A percentile compares a stretch with the other conserved stretches of the same genome.
Evolutionary conservation across 2,329 filamentous ascomycete genomes (phyloP).

Genomic region (Penicillium occitanis): DNA sequence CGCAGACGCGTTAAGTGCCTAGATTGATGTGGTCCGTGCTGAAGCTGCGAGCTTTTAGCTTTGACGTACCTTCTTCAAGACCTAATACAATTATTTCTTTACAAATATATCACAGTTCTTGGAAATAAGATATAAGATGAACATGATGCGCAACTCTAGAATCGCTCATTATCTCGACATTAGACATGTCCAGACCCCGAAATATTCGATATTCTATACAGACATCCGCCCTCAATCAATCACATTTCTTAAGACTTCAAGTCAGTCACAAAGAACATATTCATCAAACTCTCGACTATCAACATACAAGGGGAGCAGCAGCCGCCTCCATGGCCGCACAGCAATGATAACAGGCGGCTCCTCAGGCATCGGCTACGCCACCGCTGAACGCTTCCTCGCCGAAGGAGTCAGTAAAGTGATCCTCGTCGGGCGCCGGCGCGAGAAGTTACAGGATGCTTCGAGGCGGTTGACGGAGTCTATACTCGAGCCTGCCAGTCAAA

Average conservation of each 20-base stretch:
- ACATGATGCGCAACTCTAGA: background rate
- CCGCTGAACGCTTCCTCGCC: conserved; percentile 64
- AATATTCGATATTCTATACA: background rate
- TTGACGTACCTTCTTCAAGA: background rate
- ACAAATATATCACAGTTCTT: background rate
- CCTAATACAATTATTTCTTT: background rate
- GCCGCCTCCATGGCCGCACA: conserved; percentile 36
- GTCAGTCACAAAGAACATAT: conserved; percentile 22
- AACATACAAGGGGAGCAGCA: background rate
- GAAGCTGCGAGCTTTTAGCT: conserved; percentile 23
- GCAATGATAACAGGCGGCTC: conserved; percentile 68
- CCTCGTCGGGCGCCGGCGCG: conserved; percentile 59
- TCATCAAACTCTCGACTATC: conserved; percentile 5
- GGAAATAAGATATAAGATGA: background rate
- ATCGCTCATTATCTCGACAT: background rate
- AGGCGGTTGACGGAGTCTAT: conserved; percentile 25
- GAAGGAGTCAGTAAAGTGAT: conserved; percentile 60
- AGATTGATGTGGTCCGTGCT: conserved; percentile 31
- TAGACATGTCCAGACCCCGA: background rate
- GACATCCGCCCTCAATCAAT: background rate
- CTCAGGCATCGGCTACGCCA: conserved; percentile 67
- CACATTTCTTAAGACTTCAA: background rate
- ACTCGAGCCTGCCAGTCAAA: background rate
- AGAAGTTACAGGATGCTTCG: conserved; percentile 46
- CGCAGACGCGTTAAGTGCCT: background rate